phyloP scores from a whole-genome alignment of 305 asterid genomes.

The Galium porrigens region DNA sequence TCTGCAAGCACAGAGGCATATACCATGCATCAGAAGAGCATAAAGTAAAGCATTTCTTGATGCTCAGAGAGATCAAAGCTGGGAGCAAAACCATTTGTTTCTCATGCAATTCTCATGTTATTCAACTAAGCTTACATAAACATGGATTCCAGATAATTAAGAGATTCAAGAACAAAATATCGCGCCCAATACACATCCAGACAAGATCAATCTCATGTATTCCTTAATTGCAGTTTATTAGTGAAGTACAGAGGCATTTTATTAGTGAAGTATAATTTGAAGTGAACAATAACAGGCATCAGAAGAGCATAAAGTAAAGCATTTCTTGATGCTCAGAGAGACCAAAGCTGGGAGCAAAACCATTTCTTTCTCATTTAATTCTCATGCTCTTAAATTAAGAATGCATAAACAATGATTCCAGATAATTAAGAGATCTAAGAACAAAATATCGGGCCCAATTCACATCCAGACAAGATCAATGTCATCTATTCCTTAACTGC shows the following conservation, averaged over 20 bases:
- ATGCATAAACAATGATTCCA: background rate
- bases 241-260: background rate
- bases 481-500: background rate
- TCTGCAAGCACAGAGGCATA: slow-evolving; percentile 29
- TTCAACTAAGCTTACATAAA: background rate
- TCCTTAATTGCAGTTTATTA: background rate
- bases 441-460: background rate
- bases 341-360: background rate
- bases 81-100: background rate
- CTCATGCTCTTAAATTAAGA: background rate
- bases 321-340: background rate
- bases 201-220: background rate
- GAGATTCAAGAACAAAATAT: background rate
- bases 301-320: background rate
- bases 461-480: background rate
- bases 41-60: background rate
- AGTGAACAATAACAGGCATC: background rate
- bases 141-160: background rate
- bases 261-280: background rate
- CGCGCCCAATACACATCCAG: background rate
- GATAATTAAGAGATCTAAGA: background rate
- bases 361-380: slow-evolving; percentile 1
- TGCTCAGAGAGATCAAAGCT: background rate
- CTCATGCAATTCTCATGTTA: background rate
- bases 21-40: too few species aligned